Base-by-base conservation (phyloP, 2,329 filamentous ascomycete genomes). In the Xylaria sp. region DNA sequence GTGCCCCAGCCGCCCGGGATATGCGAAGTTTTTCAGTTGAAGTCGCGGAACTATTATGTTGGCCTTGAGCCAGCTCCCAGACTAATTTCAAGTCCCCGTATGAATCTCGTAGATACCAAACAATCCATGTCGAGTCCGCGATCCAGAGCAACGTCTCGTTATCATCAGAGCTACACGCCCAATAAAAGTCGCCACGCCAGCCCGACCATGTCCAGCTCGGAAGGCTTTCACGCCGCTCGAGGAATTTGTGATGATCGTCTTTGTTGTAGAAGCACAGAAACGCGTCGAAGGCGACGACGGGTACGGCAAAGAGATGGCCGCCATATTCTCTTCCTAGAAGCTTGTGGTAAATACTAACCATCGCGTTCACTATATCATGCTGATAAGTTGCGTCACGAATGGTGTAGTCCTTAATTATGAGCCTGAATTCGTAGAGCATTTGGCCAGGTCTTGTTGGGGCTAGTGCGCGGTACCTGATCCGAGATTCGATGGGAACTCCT, bases 361-460 rank as follows among this genome's bases (percentile, higher is more conserved):
- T 17, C 9, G 52, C 52, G 17, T 46, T 35, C 1, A 47, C 31
- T 10, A 37, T 19, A 29, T 46, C 40, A 43, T 25, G 10, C 13
- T 44, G 1, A 19, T 43, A 35, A n/a, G 27, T 35, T n/a, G 38
- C 38, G 2, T 54, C 9, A 11, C 49, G 49, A 17, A 9, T 31
- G 15, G 33, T 6, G 8, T 52, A 52, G 29, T 31, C 37, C 3
- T 13, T 7, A 8, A 52, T 40, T 40, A 52, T 27, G 3, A 17
- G 19, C 2, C 2, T 11, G 19, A 43, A 43, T 3, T 54, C 25
- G 15, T 3, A 11, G 8, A 54, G 15, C 27, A 5, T 21, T 4
- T 13, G 4, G 27, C 29, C 9, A 10, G 10, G 17, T 19, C 66
- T 77, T 13, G 27, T 54, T 2, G 38, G 38, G 8, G 4, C n/a